These are phyloP conservation scores for Colletotrichum caudatum DNA, from an alignment of 2,329 filamentous ascomycete genomes.

Conservation along the genomic window DNA sequence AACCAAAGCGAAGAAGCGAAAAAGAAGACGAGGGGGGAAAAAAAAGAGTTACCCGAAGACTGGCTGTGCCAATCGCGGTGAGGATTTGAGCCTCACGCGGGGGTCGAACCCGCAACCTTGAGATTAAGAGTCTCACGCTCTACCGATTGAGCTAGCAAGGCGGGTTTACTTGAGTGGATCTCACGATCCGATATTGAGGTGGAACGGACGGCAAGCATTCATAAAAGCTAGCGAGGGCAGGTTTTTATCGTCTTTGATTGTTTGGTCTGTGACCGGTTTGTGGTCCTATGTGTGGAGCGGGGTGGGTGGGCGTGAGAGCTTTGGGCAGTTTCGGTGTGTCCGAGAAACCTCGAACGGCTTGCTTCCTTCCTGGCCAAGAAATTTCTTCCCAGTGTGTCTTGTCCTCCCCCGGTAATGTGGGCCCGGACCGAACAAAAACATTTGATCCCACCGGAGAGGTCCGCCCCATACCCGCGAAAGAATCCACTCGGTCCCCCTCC, in stretches of 20 bases:
- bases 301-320: neutral
- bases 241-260: neutral
- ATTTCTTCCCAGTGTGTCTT: neutral
- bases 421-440: neutral
- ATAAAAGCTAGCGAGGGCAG: too few relatives aligned
- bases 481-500: neutral
- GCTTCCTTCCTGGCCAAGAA: neutral
- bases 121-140: slow-evolving; percentile 77
- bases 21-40: too few relatives aligned
- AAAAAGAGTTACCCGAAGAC: slow-evolving; percentile 3
- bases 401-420: neutral
- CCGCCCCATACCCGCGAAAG: neutral
- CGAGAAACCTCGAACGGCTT: slow-evolving; percentile 21
- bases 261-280: accelerated
- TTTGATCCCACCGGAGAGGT: too few relatives aligned
- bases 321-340: slow-evolving; percentile 9
- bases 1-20: too few relatives aligned
- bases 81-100: slow-evolving; percentile 46
- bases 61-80: slow-evolving; percentile 30
- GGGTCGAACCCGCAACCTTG: slow-evolving; percentile 45
- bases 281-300: neutral
- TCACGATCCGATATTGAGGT: too few relatives aligned
- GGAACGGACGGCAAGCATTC: too few relatives aligned
- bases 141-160: slow-evolving; percentile 75
- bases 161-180: neutral